Conservation (phyloP, 768 basidiomycete genomes). For the Podaxis mareebaensis region DNA sequence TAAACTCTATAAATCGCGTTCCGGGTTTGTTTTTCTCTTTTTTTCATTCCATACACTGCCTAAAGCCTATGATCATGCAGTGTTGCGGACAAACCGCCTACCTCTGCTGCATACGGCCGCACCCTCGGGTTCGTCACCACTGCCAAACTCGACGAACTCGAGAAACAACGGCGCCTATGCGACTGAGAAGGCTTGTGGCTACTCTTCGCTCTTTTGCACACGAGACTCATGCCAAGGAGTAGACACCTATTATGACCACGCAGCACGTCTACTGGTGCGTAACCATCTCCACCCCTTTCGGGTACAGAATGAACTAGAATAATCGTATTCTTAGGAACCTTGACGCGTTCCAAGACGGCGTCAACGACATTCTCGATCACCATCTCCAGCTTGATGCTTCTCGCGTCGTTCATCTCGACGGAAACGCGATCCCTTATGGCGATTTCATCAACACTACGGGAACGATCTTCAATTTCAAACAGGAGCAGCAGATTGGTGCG, state of each 20-base stretch:
- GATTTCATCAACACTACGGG: slow-evolving; percentile 26
- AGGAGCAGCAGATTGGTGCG: slow-evolving; percentile 30
- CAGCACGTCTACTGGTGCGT: slow-evolving; percentile 53
- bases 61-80: neutral
- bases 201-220: slow-evolving; percentile 11
- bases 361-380: slow-evolving; percentile 35
- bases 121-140: slow-evolving; percentile 42
- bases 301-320: neutral
- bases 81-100: slow-evolving; percentile 6
- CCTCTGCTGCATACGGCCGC: slow-evolving; percentile 9
- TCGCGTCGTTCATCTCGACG: slow-evolving; percentile 39
- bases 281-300: neutral
- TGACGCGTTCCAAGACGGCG: slow-evolving; percentile 48
- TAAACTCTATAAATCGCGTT: slow-evolving; percentile 1
- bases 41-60: neutral
- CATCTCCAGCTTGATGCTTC: slow-evolving; percentile 30
- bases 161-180: slow-evolving; percentile 38
- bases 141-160: slow-evolving; percentile 44
- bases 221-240: neutral
- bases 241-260: neutral
- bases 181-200: slow-evolving; percentile 26
- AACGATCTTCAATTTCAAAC: slow-evolving; percentile 46
- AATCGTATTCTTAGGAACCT: slow-evolving; percentile 39
- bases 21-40: neutral
- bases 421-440: slow-evolving; percentile 40